Percentiles rank a stretch among this genome's conserved stretches.
These are phyloP conservation scores for Catenaria anguillulae DNA, from an alignment of 371 early-diverging fungal species.

Conservation along the genomic window DNA sequence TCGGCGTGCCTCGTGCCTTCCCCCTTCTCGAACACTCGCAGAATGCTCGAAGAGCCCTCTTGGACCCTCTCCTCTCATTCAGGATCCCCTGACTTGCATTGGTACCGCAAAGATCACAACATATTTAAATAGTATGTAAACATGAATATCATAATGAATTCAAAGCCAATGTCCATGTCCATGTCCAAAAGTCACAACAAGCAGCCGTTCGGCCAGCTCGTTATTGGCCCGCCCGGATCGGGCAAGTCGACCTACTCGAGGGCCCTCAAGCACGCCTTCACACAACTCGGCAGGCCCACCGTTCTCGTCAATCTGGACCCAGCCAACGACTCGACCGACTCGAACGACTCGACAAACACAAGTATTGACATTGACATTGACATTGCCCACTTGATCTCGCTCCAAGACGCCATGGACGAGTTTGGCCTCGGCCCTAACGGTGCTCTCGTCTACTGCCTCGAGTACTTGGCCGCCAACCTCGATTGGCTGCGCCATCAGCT, in stretches of 20 bases:
- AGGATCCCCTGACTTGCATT: too few relatives aligned
- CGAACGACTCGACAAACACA: slow-evolving; percentile 26
- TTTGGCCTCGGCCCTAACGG: slow-evolving; percentile 49
- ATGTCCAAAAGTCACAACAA: too few relatives aligned
- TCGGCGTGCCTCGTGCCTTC: too few relatives aligned
- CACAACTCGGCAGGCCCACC: slow-evolving; percentile 58
- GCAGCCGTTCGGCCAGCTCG: slow-evolving; percentile 43
- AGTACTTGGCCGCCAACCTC: slow-evolving; percentile 16
- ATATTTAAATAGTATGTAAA: too few relatives aligned
- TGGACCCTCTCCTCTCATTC: too few relatives aligned
- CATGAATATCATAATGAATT: too few relatives aligned
- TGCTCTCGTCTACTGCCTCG: slow-evolving; percentile 32
- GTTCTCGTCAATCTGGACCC: slow-evolving; percentile 57
- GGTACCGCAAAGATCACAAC: too few relatives aligned
- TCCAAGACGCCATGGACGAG: slow-evolving; percentile 41
- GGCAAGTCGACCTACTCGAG: slow-evolving; percentile 96
- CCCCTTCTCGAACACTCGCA: too few relatives aligned
- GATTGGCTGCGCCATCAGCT: slow-evolving; percentile 24
- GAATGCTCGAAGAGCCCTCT: too few relatives aligned
- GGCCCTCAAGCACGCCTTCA: slow-evolving; percentile 80
- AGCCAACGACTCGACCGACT: slow-evolving; percentile 27
- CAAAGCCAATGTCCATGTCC: too few relatives aligned
- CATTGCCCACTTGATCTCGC: slow-evolving; percentile 37
- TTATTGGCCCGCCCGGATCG: slow-evolving; percentile 94
- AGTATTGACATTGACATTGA: slow-evolving; percentile 44